Evolutionary conservation across 768 basidiomycete genomes (phyloP).

Genomic region (Suillus weaverae): DNA sequence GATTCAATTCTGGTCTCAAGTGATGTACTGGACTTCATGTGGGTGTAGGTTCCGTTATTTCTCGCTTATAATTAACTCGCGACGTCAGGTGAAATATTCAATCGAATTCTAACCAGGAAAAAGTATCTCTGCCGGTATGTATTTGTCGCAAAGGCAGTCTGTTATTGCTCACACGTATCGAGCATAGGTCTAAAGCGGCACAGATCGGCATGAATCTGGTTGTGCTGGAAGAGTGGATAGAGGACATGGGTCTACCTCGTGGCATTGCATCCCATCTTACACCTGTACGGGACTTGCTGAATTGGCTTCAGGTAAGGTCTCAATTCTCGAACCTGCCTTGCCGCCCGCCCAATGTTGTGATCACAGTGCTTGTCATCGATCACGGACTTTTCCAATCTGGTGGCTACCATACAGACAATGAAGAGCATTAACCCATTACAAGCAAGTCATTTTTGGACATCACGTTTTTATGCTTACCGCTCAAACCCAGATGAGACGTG

Average conservation of each 20-base stretch:
- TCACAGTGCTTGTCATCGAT: slow-evolving; percentile 82
- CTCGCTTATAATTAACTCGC: slow-evolving; percentile 16
- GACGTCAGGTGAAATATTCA: slow-evolving; percentile 74
- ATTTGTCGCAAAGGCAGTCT: background rate
- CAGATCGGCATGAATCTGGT: slow-evolving; percentile 89
- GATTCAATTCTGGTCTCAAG: slow-evolving; percentile 93
- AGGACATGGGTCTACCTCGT: slow-evolving; percentile 73
- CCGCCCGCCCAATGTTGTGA: background rate
- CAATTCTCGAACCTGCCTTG: background rate
- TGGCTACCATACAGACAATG: slow-evolving; percentile 88
- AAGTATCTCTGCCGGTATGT: slow-evolving; percentile 88
- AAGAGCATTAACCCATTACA: slow-evolving; percentile 89
- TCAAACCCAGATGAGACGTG: slow-evolving; percentile 75
- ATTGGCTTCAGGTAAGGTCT: slow-evolving; percentile 74
- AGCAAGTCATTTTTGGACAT: slow-evolving; percentile 38
- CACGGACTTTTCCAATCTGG: slow-evolving; percentile 80
- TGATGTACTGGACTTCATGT: slow-evolving; percentile 99
- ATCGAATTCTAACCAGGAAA: slow-evolving; percentile 84
- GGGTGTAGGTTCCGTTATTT: slow-evolving; percentile 32
- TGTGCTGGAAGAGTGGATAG: slow-evolving; percentile 89
- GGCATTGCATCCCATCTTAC: slow-evolving; percentile 80
- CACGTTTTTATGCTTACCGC: background rate
- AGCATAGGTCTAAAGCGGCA: slow-evolving; percentile 71
- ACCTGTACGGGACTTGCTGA: slow-evolving; percentile 79
- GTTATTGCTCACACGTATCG: slow-evolving; percentile 13